Base-by-base conservation (phyloP, 305 asterid genomes). In the Fraxinus greggii region DNA sequence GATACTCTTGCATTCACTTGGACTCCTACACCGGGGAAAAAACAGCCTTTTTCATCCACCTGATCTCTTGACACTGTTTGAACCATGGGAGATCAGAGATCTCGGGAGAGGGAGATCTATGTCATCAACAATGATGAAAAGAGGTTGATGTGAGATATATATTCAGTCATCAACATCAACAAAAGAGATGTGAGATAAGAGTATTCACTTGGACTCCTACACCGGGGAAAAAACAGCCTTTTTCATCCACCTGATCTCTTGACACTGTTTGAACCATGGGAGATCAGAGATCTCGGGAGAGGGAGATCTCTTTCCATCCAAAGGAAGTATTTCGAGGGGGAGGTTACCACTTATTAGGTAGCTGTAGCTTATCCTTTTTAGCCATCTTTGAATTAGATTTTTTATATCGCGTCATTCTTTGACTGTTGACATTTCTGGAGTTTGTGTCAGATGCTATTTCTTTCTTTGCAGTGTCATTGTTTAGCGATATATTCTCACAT, bases 401-500 rank as follows among this genome's bases (percentile, higher is more conserved):
- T 65, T 40, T 79, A 32, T 15, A 29, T 74, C 24, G 28, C 32
- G 26, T 12, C 70, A n/a, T 40, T 70, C 72, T 23, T 32, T 15
- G 69, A 36, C 17, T 38, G 72, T 36, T 81, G 75, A 72, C 45
- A 65, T 65, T 38, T 74, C 51, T 65, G 77, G 51, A 54, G 59
- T n/a, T 73, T 21, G 56, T 79, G 72, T 76, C 6, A 12, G 42
- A 73, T 73, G 75, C 40, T 78, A 45, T 69, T 1, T 70, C 38
- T 72, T 40, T 61, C 33, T 38, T 3, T 77, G 19, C 74, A 33
- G 26, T 63, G 81, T 72, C 12, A 21, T 75, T 83, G 83, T 76
- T 81, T 78, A 56, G 67, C 21, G 72, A 72, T 80, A 72, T 31
- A 78, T 48, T 79, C 85, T 86, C 81, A 83, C 78, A 17, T 59